phyloP scores from a whole-genome alignment of 192 early-diverging fungal species.

The Coemansia umbellata region DNA sequence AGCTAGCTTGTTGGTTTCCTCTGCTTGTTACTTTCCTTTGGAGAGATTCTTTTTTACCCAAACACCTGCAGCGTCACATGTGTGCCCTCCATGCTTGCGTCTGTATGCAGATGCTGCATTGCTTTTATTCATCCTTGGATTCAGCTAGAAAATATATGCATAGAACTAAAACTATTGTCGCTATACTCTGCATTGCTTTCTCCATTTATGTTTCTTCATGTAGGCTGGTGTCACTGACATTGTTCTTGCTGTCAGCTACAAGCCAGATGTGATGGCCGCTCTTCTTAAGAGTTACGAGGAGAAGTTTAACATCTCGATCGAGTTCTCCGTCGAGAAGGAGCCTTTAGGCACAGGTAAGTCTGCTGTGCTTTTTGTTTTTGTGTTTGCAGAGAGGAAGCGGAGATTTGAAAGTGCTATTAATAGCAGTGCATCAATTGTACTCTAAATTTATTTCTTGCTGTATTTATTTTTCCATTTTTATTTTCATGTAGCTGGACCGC shows the following conservation, averaged over 20 bases:
- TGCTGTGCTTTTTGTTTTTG: not conserved
- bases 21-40: too few relatives aligned
- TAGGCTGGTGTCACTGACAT: constrained; percentile 98
- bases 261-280: constrained; percentile 94
- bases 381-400: not conserved
- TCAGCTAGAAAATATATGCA: too few relatives aligned
- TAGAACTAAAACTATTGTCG: too few relatives aligned
- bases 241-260: constrained; percentile 98
- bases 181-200: too few relatives aligned
- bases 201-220: not conserved
- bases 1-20: too few relatives aligned
- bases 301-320: constrained; percentile 86
- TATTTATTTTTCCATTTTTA: not conserved
- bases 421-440: not conserved
- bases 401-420: not conserved
- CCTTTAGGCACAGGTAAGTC: constrained; percentile 80
- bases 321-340: constrained; percentile 95
- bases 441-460: too few relatives aligned
- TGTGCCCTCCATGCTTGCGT: too few relatives aligned
- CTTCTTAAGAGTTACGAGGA: constrained; percentile 93
- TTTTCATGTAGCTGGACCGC: constrained; percentile 66
- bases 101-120: too few relatives aligned
- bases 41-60: too few relatives aligned
- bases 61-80: too few relatives aligned
- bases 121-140: too few relatives aligned